Conservation (phyloP, 2,329 filamentous ascomycete genomes). For the Calonectria crousiana region DNA sequence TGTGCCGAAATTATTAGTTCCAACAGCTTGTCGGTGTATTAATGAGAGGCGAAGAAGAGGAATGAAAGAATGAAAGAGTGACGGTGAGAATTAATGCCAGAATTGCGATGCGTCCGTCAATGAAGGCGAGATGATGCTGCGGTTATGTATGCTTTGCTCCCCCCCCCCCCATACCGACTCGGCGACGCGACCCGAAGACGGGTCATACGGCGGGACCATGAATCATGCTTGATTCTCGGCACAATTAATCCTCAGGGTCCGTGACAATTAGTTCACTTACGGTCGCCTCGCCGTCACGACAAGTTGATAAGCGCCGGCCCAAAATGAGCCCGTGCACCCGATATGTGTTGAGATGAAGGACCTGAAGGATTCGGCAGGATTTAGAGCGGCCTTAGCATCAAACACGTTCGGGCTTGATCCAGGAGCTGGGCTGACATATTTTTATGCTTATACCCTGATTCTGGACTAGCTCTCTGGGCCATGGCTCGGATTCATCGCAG, state of each 20-base stretch:
- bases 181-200: not conserved
- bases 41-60: not conserved
- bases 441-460: not conserved
- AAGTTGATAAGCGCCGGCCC: not conserved
- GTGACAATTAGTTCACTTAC: not conserved
- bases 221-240: not conserved
- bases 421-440: not conserved
- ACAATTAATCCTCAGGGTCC: not conserved
- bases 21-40: not conserved
- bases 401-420: not conserved
- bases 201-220: not conserved
- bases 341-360: not conserved
- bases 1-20: too few relatives aligned
- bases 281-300: not conserved
- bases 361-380: conserved; percentile 1
- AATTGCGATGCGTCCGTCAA: not conserved
- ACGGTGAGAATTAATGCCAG: not conserved
- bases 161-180: not conserved
- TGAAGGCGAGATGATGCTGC: not conserved
- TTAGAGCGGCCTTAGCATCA: not conserved
- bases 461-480: not conserved
- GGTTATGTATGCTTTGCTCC: not conserved
- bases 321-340: not conserved
- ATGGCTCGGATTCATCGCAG: not conserved
- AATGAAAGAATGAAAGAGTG: not conserved